phyloP scores from a whole-genome alignment of 2,329 filamentous ascomycete species.

The Sarocladium strictum region DNA sequence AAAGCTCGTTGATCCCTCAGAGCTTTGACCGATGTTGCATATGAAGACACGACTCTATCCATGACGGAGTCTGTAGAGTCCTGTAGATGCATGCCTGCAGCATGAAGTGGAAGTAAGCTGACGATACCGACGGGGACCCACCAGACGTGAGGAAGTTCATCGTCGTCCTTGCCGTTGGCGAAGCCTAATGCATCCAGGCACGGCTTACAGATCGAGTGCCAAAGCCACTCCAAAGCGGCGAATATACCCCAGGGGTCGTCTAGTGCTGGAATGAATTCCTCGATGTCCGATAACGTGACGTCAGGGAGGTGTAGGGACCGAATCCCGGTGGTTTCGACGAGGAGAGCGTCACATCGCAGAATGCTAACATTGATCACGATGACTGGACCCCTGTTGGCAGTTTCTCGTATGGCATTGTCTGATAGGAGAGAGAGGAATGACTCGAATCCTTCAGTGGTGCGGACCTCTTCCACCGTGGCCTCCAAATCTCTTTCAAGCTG shows the following conservation, averaged over 20 bases:
- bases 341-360: conserved; percentile 21
- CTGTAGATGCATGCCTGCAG: conserved; percentile 22
- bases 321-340: conserved; percentile 17
- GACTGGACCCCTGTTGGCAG: conserved; percentile 19
- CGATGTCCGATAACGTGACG: not conserved
- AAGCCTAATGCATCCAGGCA: not conserved
- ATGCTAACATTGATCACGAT: conserved; percentile 22
- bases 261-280: not conserved
- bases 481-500: not conserved
- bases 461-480: not conserved
- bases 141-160: not conserved
- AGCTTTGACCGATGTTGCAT: conserved; percentile 27
- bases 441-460: not conserved
- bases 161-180: not conserved
- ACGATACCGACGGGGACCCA: not conserved
- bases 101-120: not conserved
- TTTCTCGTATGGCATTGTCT: conserved; percentile 11
- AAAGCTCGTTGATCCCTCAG: conserved; percentile 18
- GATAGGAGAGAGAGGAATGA: not conserved
- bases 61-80: conserved; percentile 20
- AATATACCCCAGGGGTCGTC: not conserved
- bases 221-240: not conserved
- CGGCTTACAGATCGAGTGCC: not conserved
- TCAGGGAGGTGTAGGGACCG: conserved; percentile 10
- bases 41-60: conserved; percentile 32